These are phyloP conservation scores for Trichomonas gallinae DNA, from an alignment of 208 protist species.

Conservation along the genomic window DNA sequence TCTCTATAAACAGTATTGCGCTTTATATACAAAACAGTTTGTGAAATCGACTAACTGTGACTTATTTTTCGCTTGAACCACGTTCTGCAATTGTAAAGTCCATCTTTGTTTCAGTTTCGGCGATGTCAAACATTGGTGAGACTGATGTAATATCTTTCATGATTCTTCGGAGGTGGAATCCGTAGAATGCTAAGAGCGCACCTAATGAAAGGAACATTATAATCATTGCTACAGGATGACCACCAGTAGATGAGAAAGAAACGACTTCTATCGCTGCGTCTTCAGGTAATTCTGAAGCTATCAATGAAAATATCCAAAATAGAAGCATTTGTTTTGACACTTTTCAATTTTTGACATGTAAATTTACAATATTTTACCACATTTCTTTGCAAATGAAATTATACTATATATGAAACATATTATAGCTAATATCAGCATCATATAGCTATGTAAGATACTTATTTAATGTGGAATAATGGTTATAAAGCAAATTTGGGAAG, in stretches of 20 bases:
- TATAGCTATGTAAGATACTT: no score
- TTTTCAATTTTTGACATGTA: not conserved
- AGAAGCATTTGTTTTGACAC: not conserved
- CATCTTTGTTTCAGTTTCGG: not conserved
- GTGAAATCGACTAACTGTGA: no score
- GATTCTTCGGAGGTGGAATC: not conserved
- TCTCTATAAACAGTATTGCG: no score
- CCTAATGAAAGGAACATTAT: not conserved
- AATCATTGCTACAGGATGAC: not conserved
- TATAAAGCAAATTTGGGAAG: no score
- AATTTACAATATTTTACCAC: not conserved
- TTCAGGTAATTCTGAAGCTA: not conserved
- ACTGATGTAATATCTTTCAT: not conserved
- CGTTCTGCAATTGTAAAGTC: slow-evolving; percentile 1
- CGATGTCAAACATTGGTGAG: not conserved
- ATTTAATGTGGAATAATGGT: no score
- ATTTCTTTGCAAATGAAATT: no score
- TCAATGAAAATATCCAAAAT: not conserved
- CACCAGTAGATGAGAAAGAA: not conserved
- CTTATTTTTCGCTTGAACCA: not conserved
- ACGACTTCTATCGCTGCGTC: not conserved
- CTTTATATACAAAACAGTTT: no score
- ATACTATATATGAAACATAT: no score
- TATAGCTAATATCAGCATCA: no score
- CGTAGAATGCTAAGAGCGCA: not conserved